These are phyloP conservation scores for Torulaspora globosa DNA, from an alignment of 1,139 yeast species.

Conservation along the genomic window DNA sequence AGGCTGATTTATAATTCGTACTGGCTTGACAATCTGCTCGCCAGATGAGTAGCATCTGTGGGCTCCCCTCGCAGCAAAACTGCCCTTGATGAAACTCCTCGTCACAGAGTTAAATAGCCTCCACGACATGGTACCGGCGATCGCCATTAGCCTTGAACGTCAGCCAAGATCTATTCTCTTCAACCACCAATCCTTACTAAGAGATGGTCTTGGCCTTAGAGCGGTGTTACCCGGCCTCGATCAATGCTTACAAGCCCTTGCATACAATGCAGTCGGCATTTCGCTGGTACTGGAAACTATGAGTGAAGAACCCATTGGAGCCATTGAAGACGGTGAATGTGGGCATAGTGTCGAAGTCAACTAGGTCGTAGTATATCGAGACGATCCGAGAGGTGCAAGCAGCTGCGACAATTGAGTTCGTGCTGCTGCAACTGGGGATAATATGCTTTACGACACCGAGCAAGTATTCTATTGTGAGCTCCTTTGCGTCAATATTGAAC, in stretches of 20 bases:
- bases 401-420: constrained; percentile 91
- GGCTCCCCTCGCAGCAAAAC: not conserved
- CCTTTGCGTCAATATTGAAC: constrained; percentile 54
- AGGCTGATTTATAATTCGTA: constrained; percentile 24
- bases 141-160: not conserved
- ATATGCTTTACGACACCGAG: constrained; percentile 89
- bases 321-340: constrained; percentile 90
- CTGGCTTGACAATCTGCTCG: constrained; percentile 20
- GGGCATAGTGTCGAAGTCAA: constrained; percentile 45
- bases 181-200: not conserved
- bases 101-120: not conserved
- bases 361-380: constrained; percentile 47
- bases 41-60: constrained; percentile 3
- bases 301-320: constrained; percentile 68
- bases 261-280: constrained; percentile 71
- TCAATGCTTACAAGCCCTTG: constrained; percentile 40
- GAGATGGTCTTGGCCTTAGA: not conserved
- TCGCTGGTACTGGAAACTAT: constrained; percentile 60
- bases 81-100: not conserved
- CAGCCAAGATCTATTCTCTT: not conserved
- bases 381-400: constrained; percentile 85
- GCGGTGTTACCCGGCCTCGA: constrained; percentile 3
- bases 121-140: constrained; percentile 2
- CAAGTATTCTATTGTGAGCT: constrained; percentile 67
- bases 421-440: constrained; percentile 91